These are phyloP conservation scores for Aspergillus tubingensis DNA, from an alignment of 2,329 filamentous ascomycete genomes.

Conservation along the genomic window DNA sequence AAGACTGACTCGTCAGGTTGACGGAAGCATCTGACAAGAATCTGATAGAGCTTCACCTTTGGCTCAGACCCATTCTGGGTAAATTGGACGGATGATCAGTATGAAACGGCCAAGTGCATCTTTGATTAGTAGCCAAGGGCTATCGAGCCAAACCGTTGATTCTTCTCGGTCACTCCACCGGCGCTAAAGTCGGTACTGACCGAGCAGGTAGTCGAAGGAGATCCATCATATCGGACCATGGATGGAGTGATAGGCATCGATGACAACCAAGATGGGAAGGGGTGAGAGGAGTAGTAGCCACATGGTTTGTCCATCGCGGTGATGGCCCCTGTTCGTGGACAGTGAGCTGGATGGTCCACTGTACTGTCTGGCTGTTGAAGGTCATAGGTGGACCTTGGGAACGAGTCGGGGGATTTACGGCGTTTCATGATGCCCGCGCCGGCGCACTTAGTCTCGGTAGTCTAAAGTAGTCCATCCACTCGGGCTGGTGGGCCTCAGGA, in stretches of 20 bases:
- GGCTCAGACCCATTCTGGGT: neutral
- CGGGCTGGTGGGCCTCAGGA: constrained; percentile 6
- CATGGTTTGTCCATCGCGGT: constrained; percentile 3
- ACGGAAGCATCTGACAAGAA: neutral
- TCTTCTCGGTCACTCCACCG: neutral
- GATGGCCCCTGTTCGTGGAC: neutral
- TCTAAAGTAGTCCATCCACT: constrained; percentile 8
- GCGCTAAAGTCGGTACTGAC: constrained; percentile 4
- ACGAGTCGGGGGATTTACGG: constrained; percentile 11
- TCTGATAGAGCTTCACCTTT: neutral
- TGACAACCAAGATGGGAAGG: neutral
- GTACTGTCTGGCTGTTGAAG: neutral
- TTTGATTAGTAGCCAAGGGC: constrained; percentile 2
- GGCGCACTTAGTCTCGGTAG: constrained; percentile 6
- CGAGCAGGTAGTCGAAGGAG: neutral
- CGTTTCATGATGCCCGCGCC: constrained; percentile 18
- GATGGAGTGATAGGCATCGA: neutral
- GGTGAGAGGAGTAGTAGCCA: neutral
- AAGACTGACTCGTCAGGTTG: neutral
- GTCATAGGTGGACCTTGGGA: neutral
- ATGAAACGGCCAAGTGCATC: constrained; percentile 7
- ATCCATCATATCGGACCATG: neutral
- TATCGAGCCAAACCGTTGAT: neutral
- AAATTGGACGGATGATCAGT: constrained; percentile 5
- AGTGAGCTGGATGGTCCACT: neutral